phyloP scores from a whole-genome alignment of 164 flowering plant genomes.

The Platanus orientalis region DNA sequence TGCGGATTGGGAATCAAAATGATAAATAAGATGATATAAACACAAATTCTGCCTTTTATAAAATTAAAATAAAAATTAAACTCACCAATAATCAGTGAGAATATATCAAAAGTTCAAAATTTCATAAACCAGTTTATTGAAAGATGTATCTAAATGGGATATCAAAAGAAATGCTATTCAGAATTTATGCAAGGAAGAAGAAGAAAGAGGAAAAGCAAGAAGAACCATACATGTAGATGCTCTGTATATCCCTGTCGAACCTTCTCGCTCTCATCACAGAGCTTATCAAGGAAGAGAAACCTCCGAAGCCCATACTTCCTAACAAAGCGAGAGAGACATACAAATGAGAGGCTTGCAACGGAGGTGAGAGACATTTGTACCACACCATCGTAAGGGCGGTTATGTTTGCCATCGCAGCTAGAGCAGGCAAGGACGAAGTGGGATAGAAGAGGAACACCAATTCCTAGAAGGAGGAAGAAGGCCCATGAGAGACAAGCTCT shows the following conservation, averaged over 20 bases:
- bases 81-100: too few relatives aligned
- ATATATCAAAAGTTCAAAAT: too few relatives aligned
- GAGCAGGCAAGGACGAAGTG: constrained; percentile 70
- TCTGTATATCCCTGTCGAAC: constrained; percentile 56
- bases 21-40: too few relatives aligned
- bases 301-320: constrained; percentile 63
- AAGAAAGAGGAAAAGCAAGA: not conserved
- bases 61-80: too few relatives aligned
- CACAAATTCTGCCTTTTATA: too few relatives aligned
- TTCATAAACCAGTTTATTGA: too few relatives aligned
- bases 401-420: constrained; percentile 52
- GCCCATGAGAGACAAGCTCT: constrained; percentile 61
- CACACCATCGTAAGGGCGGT: constrained; percentile 54
- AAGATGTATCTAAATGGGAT: too few relatives aligned
- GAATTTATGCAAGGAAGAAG: not conserved
- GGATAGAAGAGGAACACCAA: constrained; percentile 57
- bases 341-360: constrained; percentile 61
- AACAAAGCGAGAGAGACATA: constrained; percentile 58
- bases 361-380: constrained; percentile 68
- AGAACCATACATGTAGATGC: constrained; percentile 64
- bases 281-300: constrained; percentile 82
- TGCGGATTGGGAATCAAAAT: too few relatives aligned
- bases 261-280: constrained; percentile 69
- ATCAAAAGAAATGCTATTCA: too few relatives aligned
- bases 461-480: constrained; percentile 49